A percentile compares a stretch with the other conserved stretches of the same genome.
Evolutionary conservation across 2,329 filamentous ascomycete genomes (phyloP).

Genomic region (Alternaria sp.): DNA sequence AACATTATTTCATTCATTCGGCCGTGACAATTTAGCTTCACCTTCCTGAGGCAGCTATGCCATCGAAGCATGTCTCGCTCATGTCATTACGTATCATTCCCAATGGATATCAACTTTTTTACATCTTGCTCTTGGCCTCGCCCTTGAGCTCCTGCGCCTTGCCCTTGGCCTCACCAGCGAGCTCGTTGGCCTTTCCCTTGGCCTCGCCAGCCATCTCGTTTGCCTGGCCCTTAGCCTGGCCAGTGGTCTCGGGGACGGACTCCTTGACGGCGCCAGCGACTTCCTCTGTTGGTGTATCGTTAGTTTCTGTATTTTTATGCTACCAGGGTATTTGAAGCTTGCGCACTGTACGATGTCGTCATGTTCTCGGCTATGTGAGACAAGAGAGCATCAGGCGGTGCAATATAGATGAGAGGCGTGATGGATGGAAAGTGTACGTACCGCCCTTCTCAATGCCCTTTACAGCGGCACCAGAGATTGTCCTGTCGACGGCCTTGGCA

Average conservation of each 20-base stretch:
- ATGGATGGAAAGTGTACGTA: constrained; percentile 52
- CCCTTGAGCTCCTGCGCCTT: constrained; percentile 54
- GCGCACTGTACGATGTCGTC: constrained; percentile 18
- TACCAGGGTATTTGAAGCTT: neutral
- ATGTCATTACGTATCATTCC: constrained; percentile 7
- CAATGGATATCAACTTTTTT: constrained; percentile 17
- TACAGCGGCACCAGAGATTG: constrained; percentile 64
- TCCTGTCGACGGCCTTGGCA: constrained; percentile 65
- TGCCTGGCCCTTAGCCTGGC: constrained; percentile 54
- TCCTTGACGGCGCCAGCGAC: constrained; percentile 56
- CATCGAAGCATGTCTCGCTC: neutral
- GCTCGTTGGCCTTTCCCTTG: constrained; percentile 57
- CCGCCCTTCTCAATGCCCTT: constrained; percentile 70
- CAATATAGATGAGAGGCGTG: neutral
- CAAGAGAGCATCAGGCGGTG: constrained; percentile 11
- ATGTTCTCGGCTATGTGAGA: constrained; percentile 18
- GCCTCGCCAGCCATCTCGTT: constrained; percentile 52
- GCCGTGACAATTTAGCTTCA: neutral
- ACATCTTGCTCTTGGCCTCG: constrained; percentile 59
- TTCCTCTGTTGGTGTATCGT: constrained; percentile 56
- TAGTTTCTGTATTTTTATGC: constrained; percentile 9
- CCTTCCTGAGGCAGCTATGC: neutral
- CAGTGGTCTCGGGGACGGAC: constrained; percentile 35
- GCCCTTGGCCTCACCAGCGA: constrained; percentile 54
- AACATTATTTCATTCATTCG: constrained; percentile 15